These are phyloP conservation scores for Colletotrichum neosansevieriae DNA, from an alignment of 2,329 filamentous ascomycete genomes.

Conservation along the genomic window DNA sequence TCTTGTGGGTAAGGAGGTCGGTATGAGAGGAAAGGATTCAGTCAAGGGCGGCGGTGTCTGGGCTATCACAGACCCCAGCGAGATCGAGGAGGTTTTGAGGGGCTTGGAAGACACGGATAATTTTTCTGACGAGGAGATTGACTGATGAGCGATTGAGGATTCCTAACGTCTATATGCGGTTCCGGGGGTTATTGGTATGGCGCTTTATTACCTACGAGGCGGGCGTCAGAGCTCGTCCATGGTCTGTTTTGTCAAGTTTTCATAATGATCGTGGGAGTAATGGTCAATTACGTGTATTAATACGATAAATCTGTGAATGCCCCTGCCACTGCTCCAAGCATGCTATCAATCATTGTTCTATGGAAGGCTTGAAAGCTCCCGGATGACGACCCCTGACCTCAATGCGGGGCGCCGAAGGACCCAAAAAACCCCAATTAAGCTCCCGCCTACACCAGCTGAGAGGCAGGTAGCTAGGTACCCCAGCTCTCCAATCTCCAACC, in stretches of 20 bases:
- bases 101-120: conserved; percentile 74
- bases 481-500: conserved; percentile 34
- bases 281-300: conserved; percentile 8
- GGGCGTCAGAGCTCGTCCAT: conserved; percentile 9
- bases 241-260: conserved; percentile 1
- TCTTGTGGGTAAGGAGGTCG: conserved; percentile 94
- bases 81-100: conserved; percentile 76
- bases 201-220: conserved; percentile 3
- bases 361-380: too few species aligned
- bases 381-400: conserved; percentile 9
- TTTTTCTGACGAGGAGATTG: conserved; percentile 62
- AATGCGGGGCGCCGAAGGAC: conserved; percentile 29
- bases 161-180: conserved; percentile 3
- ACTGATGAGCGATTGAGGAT: conserved; percentile 26
- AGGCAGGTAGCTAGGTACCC: conserved; percentile 17
- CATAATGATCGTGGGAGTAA: conserved; percentile 20
- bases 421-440: conserved; percentile 36
- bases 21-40: conserved; percentile 81
- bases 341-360: too few species aligned
- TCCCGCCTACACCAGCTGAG: conserved; percentile 25
- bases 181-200: not conserved
- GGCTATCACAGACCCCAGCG: conserved; percentile 85
- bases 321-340: too few species aligned
- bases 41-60: conserved; percentile 93
- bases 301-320: conserved; percentile 3